Evolutionary conservation across 129 eudicot genomes (phyloP), one percentile per base, ranked within the genome.

Genomic region (Flaveria ramosissima): DNA sequence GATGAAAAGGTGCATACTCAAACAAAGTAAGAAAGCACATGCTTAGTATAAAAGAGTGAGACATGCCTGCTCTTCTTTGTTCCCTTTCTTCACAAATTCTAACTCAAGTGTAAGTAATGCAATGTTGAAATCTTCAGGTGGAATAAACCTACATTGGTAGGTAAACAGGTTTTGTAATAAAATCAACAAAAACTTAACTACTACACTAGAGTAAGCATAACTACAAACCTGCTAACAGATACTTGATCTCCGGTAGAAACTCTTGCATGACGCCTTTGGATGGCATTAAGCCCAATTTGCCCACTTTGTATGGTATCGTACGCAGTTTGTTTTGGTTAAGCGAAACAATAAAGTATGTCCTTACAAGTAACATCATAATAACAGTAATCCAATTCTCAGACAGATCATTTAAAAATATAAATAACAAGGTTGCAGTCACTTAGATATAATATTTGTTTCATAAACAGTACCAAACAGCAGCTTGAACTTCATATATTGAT

Each of bases 21-120:
- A 53, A 73, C 41, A 73, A 63, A 47, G 10, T 48, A 32, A 61
- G 53, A 71, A 57, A 6, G 26, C 45, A 73, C 21, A 23, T 61
- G 45, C 39, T 55, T 46, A 70, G n/a, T 20, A 14, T 27, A 17
- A 21, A 16, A 23, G 71, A 47, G 39, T 20, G 62, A 56, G 50
- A 36, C 65, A 46, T 70, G 86, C 98, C 82, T 87, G 90, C 73
- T 95, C 99, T 15, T 92, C 97, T 86, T 81, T 95, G 47, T 73
- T 83, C 76, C 92, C 99, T 73, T 82, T 95, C 69, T 92, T 89
- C 20, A 89, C 91, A 66, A 89, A 95, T 79, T 95, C 97, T 84
- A 95, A 82, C 74, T 91, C 99, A 12, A 95, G 88, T 59, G 90
- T 91, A 71, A 95, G 96, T 86, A 95, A 74, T 0, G 97, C 96